Conservation (phyloP, 768 basidiomycete species). For the Boletus sensibilis region DNA sequence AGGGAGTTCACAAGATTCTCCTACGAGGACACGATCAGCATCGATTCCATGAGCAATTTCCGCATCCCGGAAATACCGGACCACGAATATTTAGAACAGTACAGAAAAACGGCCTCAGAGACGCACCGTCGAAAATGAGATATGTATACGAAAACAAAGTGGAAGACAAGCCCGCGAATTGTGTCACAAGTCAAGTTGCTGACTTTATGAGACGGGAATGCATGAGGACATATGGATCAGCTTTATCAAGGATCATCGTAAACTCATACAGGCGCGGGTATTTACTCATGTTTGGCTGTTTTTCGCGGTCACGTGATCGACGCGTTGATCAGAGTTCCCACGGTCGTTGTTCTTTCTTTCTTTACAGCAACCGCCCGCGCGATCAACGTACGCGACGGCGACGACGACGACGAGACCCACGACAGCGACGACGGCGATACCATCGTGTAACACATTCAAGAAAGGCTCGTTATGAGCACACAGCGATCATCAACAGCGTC, state of each 20-base stretch:
- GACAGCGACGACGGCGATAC: conserved; percentile 20
- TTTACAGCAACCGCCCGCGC: conserved; percentile 8
- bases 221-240: not conserved
- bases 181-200: not conserved
- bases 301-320: conserved; percentile 31
- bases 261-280: not conserved
- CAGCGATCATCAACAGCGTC: conserved; percentile 36
- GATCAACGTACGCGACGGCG: conserved; percentile 12
- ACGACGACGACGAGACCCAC: conserved; percentile 21
- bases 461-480: conserved; percentile 29
- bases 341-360: conserved; percentile 21
- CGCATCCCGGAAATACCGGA: not conserved
- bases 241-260: not conserved
- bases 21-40: too few species aligned
- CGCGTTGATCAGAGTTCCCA: conserved; percentile 31
- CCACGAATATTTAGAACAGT: not conserved
- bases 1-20: too few species aligned
- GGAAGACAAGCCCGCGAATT: not conserved
- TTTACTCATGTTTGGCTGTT: conserved; percentile 14
- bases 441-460: not conserved
- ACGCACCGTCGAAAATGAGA: not conserved
- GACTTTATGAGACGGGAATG: not conserved
- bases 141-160: not conserved
- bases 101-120: not conserved
- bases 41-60: not conserved